Conservation (phyloP, 2,329 filamentous ascomycete species). For the Botrytis elliptica region DNA sequence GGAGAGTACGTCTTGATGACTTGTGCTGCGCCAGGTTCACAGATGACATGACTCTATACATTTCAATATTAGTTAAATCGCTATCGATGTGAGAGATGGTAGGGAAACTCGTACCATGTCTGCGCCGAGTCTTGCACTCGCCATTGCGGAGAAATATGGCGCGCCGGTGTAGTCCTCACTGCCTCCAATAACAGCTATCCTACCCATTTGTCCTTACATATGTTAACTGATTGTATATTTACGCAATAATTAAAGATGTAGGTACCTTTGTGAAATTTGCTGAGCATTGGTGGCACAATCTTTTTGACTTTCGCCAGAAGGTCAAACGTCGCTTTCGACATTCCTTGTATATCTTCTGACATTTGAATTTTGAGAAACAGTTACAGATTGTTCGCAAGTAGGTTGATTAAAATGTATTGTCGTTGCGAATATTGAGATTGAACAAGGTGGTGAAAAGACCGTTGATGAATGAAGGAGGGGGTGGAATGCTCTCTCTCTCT, state of each 20-base stretch:
- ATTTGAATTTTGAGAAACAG: constrained; percentile 25
- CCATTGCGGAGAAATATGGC: constrained; percentile 97
- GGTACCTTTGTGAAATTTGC: constrained; percentile 91
- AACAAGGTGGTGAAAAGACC: background rate
- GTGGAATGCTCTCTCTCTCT: background rate
- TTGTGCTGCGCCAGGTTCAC: constrained; percentile 79
- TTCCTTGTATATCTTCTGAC: constrained; percentile 43
- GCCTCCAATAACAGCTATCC: constrained; percentile 90
- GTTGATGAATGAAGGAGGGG: background rate
- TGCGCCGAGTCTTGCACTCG: constrained; percentile 83
- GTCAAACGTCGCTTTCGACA: constrained; percentile 70
- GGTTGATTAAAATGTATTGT: background rate
- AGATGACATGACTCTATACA: constrained; percentile 83
- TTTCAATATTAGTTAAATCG: constrained; percentile 3
- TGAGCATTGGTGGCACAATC: constrained; percentile 91
- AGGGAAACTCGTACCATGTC: constrained; percentile 67
- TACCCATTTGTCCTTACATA: constrained; percentile 77
- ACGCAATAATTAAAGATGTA: background rate
- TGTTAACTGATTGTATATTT: constrained; percentile 19
- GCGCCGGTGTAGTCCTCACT: constrained; percentile 96
- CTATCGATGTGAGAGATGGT: background rate
- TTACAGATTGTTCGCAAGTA: background rate
- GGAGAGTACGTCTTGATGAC: constrained; percentile 98
- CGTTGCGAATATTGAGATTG: background rate
- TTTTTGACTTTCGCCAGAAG: constrained; percentile 79